These are phyloP conservation scores for Euphorbia neoarborescens DNA, from an alignment of 441 rosid genomes.

Conservation along the genomic window DNA sequence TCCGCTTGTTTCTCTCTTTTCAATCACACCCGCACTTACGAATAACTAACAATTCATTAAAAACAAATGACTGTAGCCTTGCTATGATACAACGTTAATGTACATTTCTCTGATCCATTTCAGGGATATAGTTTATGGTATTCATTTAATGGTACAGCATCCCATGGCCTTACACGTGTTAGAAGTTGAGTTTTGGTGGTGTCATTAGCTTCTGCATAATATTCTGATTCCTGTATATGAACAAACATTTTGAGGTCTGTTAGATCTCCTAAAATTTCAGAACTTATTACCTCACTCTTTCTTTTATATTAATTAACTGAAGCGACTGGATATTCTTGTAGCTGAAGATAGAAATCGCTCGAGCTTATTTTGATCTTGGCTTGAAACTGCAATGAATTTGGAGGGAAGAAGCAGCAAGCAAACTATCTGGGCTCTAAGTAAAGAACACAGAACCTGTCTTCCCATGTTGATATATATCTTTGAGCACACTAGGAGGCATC, in stretches of 20 bases:
- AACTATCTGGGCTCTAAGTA: constrained; percentile 54
- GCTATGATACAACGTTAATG: constrained; percentile 40
- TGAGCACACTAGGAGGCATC: constrained; percentile 50
- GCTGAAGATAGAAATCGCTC: constrained; percentile 51
- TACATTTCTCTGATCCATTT: constrained; percentile 70
- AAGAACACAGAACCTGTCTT: constrained; percentile 43
- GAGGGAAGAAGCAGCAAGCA: constrained; percentile 66
- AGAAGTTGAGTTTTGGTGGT: constrained; percentile 95
- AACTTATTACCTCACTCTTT: not conserved
- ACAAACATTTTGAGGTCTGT: constrained; percentile 64
- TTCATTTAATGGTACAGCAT: constrained; percentile 56
- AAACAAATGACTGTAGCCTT: not conserved
- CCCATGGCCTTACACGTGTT: constrained; percentile 64
- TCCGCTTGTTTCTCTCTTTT: constrained; percentile 21
- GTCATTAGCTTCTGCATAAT: constrained; percentile 73
- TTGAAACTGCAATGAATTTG: constrained; percentile 49
- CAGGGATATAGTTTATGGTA: constrained; percentile 54
- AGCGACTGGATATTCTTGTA: constrained; percentile 64
- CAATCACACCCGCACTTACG: not conserved
- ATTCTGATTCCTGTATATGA: constrained; percentile 78
- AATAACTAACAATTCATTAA: not conserved
- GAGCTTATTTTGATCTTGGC: constrained; percentile 50
- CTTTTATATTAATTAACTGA: not conserved
- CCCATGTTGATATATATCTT: constrained; percentile 67
- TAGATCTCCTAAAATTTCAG: constrained; percentile 10